Evolutionary conservation across 352 stramenopile genomes (phyloP).

Genomic region (Pythium myriotylum): DNA sequence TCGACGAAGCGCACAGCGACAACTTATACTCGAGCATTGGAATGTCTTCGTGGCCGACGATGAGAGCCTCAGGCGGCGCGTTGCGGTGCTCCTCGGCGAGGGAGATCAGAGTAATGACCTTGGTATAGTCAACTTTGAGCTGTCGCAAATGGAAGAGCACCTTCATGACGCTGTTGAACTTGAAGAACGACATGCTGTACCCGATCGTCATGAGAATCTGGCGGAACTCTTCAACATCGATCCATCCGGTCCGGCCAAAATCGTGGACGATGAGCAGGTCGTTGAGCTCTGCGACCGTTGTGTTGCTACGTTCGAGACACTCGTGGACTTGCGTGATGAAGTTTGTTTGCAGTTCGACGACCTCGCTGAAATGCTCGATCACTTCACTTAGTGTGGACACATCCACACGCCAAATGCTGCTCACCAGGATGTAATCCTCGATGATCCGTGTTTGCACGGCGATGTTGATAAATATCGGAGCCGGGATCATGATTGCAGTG

Average conservation of each 20-base stretch:
- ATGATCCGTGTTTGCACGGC: conserved; percentile 23
- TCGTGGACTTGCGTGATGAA: conserved; percentile 15
- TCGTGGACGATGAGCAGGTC: conserved; percentile 11
- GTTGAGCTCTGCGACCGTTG: conserved; percentile 4
- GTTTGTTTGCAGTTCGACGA: conserved; percentile 17
- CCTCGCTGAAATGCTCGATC: conserved; percentile 22
- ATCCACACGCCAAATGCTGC: conserved; percentile 27
- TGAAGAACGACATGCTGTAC: conserved; percentile 27
- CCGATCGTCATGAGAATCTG: conserved; percentile 21
- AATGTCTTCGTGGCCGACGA: conserved; percentile 8
- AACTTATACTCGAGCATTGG: conserved; percentile 22
- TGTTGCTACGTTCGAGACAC: conserved; percentile 11
- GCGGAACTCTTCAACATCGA: conserved; percentile 27
- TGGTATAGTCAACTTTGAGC: conserved; percentile 31
- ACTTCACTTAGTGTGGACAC: conserved; percentile 19
- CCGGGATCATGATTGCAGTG: conserved; percentile 11
- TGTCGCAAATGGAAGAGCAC: conserved; percentile 24
- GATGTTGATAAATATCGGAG: conserved; percentile 21
- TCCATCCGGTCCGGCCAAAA: background rate
- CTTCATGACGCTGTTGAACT: conserved; percentile 27
- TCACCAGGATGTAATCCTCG: conserved; percentile 22
- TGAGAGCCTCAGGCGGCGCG: conserved; percentile 9
- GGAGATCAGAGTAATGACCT: conserved; percentile 25
- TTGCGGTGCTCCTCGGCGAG: conserved; percentile 19
- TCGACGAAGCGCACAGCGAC: conserved; percentile 13